Evolutionary conservation across 2,329 filamentous ascomycete species (phyloP).

Genomic region (Cytospora piceicola): DNA sequence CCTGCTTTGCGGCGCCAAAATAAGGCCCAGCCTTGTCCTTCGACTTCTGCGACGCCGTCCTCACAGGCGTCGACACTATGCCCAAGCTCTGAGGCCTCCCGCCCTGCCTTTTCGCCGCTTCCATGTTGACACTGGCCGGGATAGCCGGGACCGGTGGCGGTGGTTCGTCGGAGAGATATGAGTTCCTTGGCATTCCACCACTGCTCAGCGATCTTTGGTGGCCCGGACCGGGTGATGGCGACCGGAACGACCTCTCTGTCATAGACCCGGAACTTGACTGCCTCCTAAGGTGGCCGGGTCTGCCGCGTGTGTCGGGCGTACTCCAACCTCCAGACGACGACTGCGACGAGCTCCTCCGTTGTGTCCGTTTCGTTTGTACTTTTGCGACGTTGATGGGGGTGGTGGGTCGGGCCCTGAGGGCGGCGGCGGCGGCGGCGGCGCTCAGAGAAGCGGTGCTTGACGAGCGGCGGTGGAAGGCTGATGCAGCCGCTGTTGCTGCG

Average conservation of each 20-base stretch:
- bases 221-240: constrained; percentile 64
- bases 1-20: constrained; percentile 51
- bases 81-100: constrained; percentile 42
- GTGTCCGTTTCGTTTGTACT: constrained; percentile 85
- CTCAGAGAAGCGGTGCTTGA: constrained; percentile 71
- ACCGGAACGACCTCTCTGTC: constrained; percentile 86
- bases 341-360: constrained; percentile 71
- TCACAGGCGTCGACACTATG: constrained; percentile 49
- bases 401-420: constrained; percentile 76
- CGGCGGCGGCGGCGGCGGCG: constrained; percentile 83
- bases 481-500: constrained; percentile 78
- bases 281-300: constrained; percentile 56
- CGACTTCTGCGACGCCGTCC: constrained; percentile 56
- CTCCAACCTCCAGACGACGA: constrained; percentile 60
- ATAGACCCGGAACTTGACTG: constrained; percentile 78
- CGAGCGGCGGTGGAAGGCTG: constrained; percentile 75
- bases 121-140: constrained; percentile 53
- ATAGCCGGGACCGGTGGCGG: constrained; percentile 80
- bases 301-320: constrained; percentile 19
- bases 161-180: constrained; percentile 51
- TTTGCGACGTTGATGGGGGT: constrained; percentile 80
- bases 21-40: constrained; percentile 50
- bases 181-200: constrained; percentile 31
- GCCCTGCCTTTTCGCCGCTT: constrained; percentile 31
- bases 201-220: constrained; percentile 38